Evolutionary conservation across 164 flowering plant genomes (phyloP).

Genomic region (Malania oleifera): DNA sequence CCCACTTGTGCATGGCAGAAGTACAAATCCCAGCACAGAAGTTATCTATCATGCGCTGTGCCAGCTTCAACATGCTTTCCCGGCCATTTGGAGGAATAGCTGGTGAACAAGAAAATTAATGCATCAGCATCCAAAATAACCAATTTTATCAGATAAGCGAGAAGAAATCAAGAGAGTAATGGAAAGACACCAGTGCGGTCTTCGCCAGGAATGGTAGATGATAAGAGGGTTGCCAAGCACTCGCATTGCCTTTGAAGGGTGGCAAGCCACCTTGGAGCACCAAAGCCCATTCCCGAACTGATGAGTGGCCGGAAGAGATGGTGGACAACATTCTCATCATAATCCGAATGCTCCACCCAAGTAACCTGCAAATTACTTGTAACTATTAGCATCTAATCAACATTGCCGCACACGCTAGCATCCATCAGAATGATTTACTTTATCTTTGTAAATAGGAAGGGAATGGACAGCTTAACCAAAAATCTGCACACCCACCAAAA

Average conservation of each 20-base stretch:
- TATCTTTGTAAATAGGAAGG: too few relatives aligned
- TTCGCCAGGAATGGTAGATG: constrained; percentile 5
- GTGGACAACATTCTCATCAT: constrained; percentile 36
- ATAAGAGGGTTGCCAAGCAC: constrained; percentile 26
- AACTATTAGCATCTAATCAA: too few relatives aligned
- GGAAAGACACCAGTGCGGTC: constrained; percentile 14
- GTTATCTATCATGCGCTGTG: constrained; percentile 59
- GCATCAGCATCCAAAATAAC: not conserved
- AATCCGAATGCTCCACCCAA: constrained; percentile 56
- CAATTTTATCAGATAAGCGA: too few relatives aligned
- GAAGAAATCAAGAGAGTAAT: not conserved
- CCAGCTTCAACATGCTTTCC: constrained; percentile 58
- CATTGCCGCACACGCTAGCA: too few relatives aligned
- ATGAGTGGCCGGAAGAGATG: constrained; percentile 33
- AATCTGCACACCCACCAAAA: too few relatives aligned
- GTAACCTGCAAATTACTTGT: constrained; percentile 27
- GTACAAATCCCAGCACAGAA: constrained; percentile 65
- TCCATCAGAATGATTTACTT: too few relatives aligned
- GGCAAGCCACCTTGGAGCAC: constrained; percentile 49
- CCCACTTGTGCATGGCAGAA: constrained; percentile 56
- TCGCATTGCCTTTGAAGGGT: constrained; percentile 46
- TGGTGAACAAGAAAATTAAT: constrained; percentile 17
- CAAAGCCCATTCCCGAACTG: constrained; percentile 42
- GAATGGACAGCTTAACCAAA: too few relatives aligned
- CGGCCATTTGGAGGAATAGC: constrained; percentile 33